Base-by-base conservation (phyloP, 345 rosid genomes). In the Cochlearia excelsa region DNA sequence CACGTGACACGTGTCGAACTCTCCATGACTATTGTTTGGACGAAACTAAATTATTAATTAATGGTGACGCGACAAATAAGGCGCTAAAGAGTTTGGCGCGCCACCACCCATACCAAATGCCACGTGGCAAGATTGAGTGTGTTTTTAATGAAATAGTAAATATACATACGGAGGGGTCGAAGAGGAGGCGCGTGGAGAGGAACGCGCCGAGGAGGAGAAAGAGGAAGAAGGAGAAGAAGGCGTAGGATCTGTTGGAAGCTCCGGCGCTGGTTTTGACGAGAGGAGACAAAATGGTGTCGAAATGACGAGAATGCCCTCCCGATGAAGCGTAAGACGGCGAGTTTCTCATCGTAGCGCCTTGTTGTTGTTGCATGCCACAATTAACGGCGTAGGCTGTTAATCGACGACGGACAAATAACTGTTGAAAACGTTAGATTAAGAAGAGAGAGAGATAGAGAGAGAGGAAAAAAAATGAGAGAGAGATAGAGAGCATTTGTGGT, bases 191-290 rank as follows among this genome's bases (percentile, higher is more conserved):
- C 70, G 95, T 77, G 80, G 84, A 60, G 40, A 80, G 30, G 28
- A 81, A 80, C 53, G 84, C 89, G 80, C 90, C 83, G 88, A 77
- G 67, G 61, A 88, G 59, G 67, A 91, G 77, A 71, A 85, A 53
- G 50, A 80, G 27, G 61, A 79, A 9, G 71, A 80, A 26, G 67
- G 78, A 55, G 56, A 77, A 34, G 46, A 75, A 44, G 35, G 69
- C 78, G 28, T 82, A 77, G 31, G 78, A 63, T 72, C 78, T 68
- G 63, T 29, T 63, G 2, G 74, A 69, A 57, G 69, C 59, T 10
- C n/a, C 48, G 1, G 84, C 69, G 1, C 80, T 58, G 9, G 80
- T 59, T 63, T 66, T 82, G 33, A 45, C 42, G 6, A 74, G 73
- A n/a, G 82, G 78, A 63, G 72, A 73, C 71, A 51, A 59, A n/a